These are phyloP conservation scores for Trichophyton benhamiae DNA, from an alignment of 2,329 filamentous ascomycete species.

Conservation along the genomic window DNA sequence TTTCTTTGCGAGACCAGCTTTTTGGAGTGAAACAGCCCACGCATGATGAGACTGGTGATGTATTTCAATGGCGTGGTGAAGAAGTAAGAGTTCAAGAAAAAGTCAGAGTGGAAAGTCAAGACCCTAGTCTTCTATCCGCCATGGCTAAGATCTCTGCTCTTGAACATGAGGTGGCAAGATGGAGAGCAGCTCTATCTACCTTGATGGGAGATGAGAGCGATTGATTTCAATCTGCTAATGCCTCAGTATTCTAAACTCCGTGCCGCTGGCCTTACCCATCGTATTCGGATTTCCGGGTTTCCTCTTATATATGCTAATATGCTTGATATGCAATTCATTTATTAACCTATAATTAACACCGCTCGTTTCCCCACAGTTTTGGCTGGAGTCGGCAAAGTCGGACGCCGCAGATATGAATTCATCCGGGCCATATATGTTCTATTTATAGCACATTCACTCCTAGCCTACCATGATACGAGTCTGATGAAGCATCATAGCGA, in stretches of 20 bases:
- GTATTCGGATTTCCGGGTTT: not conserved
- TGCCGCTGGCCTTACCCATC: not conserved
- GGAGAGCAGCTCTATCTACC: conserved; percentile 58
- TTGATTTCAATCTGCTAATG: not conserved
- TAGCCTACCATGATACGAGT: not conserved
- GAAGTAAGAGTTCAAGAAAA: conserved; percentile 84
- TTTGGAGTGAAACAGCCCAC: conserved; percentile 43
- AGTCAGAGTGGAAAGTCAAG: conserved; percentile 74
- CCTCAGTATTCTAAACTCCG: not conserved
- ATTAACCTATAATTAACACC: not conserved
- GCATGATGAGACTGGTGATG: conserved; percentile 67
- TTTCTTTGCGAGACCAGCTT: conserved; percentile 47
- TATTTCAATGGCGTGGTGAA: conserved; percentile 57
- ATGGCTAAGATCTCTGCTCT: conserved; percentile 73
- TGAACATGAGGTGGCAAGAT: conserved; percentile 57
- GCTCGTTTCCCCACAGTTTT: not conserved
- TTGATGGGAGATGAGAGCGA: conserved; percentile 53
- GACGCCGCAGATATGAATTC: not conserved
- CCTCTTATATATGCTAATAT: not conserved
- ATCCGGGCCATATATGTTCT: not conserved
- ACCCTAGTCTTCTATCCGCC: conserved; percentile 72
- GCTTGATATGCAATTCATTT: not conserved
- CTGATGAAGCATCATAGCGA: not conserved
- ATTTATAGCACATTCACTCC: not conserved
- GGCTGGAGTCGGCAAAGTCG: not conserved